A percentile compares a stretch with the other conserved stretches of the same genome.
phyloP scores from a whole-genome alignment of 805 yeast genomes.

The Ogataea nakhonphanomensis region DNA sequence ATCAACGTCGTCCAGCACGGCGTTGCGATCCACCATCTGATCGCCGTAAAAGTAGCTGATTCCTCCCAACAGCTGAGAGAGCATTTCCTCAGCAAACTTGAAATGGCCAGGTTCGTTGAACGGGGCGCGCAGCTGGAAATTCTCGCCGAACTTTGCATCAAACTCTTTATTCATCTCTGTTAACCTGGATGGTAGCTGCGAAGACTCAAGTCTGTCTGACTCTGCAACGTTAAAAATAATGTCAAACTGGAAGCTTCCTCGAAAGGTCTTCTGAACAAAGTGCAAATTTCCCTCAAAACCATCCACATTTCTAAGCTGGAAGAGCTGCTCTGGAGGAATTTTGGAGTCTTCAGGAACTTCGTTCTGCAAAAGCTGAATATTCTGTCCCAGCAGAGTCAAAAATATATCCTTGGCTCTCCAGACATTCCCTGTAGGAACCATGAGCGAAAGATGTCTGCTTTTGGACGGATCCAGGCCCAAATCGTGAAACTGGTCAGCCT shows the following conservation, averaged over 20 bases:
- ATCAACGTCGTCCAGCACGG: slow-evolving; percentile 65
- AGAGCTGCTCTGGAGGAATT: slow-evolving; percentile 47
- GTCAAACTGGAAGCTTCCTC: slow-evolving; percentile 74
- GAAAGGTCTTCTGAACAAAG: slow-evolving; percentile 69
- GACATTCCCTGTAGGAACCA: slow-evolving; percentile 63
- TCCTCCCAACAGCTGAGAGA: slow-evolving; percentile 87
- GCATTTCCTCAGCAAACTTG: slow-evolving; percentile 68
- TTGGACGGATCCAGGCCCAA: slow-evolving; percentile 53
- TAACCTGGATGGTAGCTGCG: slow-evolving; percentile 37
- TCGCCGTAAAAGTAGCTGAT: slow-evolving; percentile 85
- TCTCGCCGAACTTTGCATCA: slow-evolving; percentile 48
- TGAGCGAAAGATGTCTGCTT: slow-evolving; percentile 64
- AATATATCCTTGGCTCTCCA: slow-evolving; percentile 83
- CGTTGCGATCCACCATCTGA: slow-evolving; percentile 71
- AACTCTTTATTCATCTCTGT: slow-evolving; percentile 36
- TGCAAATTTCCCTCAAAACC: slow-evolving; percentile 74
- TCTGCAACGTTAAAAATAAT: slow-evolving; percentile 52
- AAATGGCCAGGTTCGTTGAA: slow-evolving; percentile 42
- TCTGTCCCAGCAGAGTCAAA: slow-evolving; percentile 64
- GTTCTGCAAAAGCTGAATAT: slow-evolving; percentile 44
- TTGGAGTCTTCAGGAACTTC: not conserved
- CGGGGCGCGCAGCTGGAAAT: slow-evolving; percentile 54
- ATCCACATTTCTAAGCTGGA: slow-evolving; percentile 55
- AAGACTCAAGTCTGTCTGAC: slow-evolving; percentile 36
- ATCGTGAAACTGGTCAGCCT: slow-evolving; percentile 26